A percentile compares a stretch with the other conserved stretches of the same genome.
Conservation (phyloP, 2,329 filamentous ascomycete species). For the Ascochyta clinopodiicola region DNA sequence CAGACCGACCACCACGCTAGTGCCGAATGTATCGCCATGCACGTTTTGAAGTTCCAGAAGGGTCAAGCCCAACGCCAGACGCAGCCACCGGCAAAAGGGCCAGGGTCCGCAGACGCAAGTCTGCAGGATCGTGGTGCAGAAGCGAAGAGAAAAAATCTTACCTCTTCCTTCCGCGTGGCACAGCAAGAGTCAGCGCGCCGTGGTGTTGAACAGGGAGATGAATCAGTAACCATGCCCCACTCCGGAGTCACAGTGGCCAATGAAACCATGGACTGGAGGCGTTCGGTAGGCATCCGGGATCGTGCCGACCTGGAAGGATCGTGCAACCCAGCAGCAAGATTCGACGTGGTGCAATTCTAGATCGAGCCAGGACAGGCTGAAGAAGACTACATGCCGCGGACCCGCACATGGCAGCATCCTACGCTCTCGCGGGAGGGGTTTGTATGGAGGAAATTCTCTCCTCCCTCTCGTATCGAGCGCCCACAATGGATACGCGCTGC, state of each 20-base stretch:
- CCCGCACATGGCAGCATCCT: slow-evolving; percentile 1
- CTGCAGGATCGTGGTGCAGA: not conserved
- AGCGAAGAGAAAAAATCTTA: not conserved
- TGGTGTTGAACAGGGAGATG: not conserved
- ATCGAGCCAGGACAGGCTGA: slow-evolving; percentile 4
- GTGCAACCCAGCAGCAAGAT: slow-evolving; percentile 3
- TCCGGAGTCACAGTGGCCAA: not conserved
- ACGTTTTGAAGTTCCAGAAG: slow-evolving; percentile 7
- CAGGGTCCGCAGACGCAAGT: slow-evolving; percentile 1
- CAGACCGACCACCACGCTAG: not conserved
- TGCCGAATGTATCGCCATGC: slow-evolving; percentile 3
- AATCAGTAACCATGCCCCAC: not conserved
- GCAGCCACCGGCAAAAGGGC: slow-evolving; percentile 7
- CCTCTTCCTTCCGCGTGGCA: not conserved
- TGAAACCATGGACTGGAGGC: not conserved
- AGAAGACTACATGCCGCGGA: not conserved
- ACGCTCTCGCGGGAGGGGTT: slow-evolving; percentile 2
- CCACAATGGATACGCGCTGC: slow-evolving; percentile 1
- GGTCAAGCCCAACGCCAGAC: slow-evolving; percentile 1
- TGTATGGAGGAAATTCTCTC: slow-evolving; percentile 2
- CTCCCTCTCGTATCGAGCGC: slow-evolving; percentile 5
- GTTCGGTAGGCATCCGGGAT: slow-evolving; percentile 10
- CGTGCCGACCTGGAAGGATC: slow-evolving; percentile 3
- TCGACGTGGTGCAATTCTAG: not conserved
- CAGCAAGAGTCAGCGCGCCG: slow-evolving; percentile 1